Conservation (phyloP, 2,329 filamentous ascomycete species). For the Colletotrichum destructivum region DNA sequence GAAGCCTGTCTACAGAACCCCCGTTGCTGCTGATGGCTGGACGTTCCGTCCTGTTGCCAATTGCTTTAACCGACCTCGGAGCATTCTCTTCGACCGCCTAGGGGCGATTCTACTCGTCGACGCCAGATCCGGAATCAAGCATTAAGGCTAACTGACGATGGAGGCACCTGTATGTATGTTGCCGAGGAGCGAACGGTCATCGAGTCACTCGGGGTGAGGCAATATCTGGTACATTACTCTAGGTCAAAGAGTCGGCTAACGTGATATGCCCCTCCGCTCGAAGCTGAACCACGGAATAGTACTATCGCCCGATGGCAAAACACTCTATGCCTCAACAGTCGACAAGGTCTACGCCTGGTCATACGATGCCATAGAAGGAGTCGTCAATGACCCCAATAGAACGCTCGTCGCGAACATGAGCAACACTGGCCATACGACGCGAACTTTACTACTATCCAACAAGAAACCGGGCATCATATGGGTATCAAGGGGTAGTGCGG, state of each 20-base stretch:
- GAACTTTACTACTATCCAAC: constrained; percentile 73
- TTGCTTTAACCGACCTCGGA: constrained; percentile 58
- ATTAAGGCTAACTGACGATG: constrained; percentile 58
- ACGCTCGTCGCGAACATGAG: constrained; percentile 72
- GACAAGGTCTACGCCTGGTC: constrained; percentile 71
- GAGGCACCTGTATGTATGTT: constrained; percentile 57
- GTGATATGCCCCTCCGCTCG: too few relatives aligned
- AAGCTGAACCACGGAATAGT: constrained; percentile 67
- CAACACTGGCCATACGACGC: constrained; percentile 70
- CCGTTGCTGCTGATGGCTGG: constrained; percentile 59
- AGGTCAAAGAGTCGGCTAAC: not conserved
- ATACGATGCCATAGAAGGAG: constrained; percentile 68
- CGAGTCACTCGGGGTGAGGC: constrained; percentile 13
- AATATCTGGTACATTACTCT: not conserved
- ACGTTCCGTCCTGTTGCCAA: constrained; percentile 59
- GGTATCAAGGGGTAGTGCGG: constrained; percentile 73
- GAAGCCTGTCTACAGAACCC: constrained; percentile 52
- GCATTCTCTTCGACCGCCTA: constrained; percentile 60
- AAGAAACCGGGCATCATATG: constrained; percentile 68
- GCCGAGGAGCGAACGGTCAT: constrained; percentile 44
- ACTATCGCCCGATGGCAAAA: constrained; percentile 52
- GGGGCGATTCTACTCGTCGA: constrained; percentile 64
- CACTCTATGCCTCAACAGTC: constrained; percentile 65
- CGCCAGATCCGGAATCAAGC: constrained; percentile 56
- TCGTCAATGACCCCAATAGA: constrained; percentile 56